Evolutionary conservation across 108 stramenopile species (phyloP), one percentile per base, ranked within the genome.

Genomic region (Conticribra weissflogii): DNA sequence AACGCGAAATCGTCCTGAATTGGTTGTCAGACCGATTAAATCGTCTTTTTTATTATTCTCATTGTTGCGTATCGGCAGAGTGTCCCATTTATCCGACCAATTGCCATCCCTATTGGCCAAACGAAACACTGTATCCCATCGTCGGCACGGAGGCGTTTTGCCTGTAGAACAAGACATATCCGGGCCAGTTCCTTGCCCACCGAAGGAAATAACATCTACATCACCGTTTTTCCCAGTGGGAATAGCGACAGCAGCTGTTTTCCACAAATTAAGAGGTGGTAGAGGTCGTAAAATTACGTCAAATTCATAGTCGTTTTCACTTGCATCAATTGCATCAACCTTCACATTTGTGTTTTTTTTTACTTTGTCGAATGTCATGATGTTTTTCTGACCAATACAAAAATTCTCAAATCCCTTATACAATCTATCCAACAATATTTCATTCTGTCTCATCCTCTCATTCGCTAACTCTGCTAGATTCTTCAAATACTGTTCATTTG

Each of bases 161-260:
- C 31, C 36, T n/a, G 0, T 14, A 1, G 18, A 28, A 14, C 19
- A 27, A 31, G 25, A 25, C 44, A 59, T 12, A 33, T 25, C 27
- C 29, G 94, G 94, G 12, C 94, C 91, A 15, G 59, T 79, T 28
- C 94, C 94, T 63, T 92, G 90, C 19, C 94, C 94, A 16, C 94
- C 94, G 70, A 90, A 84, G 15, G 84, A 78, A 17, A 82, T 57
- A 14, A 91, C 52, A 31, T 87, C 76, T 14, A 73, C 36, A 59
- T 74, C 71, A 8, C 41, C 25, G 29, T 55, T 18, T 5, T 29
- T 29, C 21, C 54, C 8, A n/a, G 8, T 24, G 22, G 63, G 75
- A 48, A 87, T 58, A 9, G 66, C 74, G 1, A 86, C 85, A 2
- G 81, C 80, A 44, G 81, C 81, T 51, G 83, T 81, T 48, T 83